Evolutionary conservation across 2,329 filamentous ascomycete genomes (phyloP).

Genomic region (Coleophoma crateriformis): DNA sequence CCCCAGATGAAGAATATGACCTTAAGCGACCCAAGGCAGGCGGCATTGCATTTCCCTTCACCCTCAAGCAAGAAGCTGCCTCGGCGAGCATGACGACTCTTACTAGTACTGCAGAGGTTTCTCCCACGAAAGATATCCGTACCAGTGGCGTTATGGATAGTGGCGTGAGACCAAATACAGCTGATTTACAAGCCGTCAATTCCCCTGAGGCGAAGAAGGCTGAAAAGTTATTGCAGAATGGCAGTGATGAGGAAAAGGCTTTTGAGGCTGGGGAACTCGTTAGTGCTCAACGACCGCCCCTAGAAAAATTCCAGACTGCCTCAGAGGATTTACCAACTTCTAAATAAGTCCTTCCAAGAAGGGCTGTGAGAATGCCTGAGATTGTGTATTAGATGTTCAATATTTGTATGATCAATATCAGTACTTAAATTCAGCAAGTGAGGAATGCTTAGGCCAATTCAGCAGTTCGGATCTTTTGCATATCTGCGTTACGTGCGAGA

Average conservation of each 20-base stretch:
- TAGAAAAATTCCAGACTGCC: conserved; percentile 52
- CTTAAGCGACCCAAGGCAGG: conserved; percentile 62
- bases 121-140: conserved; percentile 14
- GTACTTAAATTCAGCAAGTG: too few species aligned
- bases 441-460: too few species aligned
- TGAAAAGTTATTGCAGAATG: not conserved
- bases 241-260: not conserved
- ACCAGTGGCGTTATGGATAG: conserved; percentile 10
- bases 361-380: too few species aligned
- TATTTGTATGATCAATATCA: too few species aligned
- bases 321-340: conserved; percentile 23
- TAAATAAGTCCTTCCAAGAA: too few species aligned
- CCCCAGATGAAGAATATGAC: conserved; percentile 37
- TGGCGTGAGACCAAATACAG: conserved; percentile 8
- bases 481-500: too few species aligned
- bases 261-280: conserved; percentile 14
- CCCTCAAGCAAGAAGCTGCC: conserved; percentile 48
- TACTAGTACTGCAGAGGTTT: conserved; percentile 27
- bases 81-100: conserved; percentile 69
- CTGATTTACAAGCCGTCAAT: conserved; percentile 4
- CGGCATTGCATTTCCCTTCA: conserved; percentile 70
- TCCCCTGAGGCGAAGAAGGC: conserved; percentile 3
- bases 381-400: too few species aligned
- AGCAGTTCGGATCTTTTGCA: too few species aligned
- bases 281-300: conserved; percentile 28